phyloP scores from a whole-genome alignment of 1,284 basidiomycete genomes.

The Malassezia caprae region DNA sequence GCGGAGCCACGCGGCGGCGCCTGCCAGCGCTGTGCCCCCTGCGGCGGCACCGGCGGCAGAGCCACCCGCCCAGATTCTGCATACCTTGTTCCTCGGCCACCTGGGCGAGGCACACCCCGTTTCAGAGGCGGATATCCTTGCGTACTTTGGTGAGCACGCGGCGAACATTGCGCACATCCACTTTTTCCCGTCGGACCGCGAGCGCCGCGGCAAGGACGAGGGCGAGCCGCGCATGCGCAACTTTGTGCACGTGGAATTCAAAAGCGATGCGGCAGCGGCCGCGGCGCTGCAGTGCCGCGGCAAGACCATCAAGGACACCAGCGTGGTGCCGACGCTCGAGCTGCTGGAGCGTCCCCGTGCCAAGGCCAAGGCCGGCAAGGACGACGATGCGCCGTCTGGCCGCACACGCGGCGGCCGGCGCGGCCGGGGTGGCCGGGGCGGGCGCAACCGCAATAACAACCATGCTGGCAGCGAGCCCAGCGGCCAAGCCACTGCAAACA shows the following conservation, averaged over 20 bases:
- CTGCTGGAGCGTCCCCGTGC: slow-evolving; percentile 8
- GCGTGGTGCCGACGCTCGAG: slow-evolving; percentile 15
- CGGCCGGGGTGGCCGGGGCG: slow-evolving; percentile 4
- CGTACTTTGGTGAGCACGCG: slow-evolving; percentile 35
- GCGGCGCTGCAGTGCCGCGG: slow-evolving; percentile 12
- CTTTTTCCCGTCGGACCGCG: slow-evolving; percentile 19
- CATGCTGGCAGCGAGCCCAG: background rate
- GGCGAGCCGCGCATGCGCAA: slow-evolving; percentile 12
- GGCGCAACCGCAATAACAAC: background rate
- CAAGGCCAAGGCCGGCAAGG: slow-evolving; percentile 1
- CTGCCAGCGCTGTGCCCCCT: background rate
- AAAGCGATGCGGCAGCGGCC: background rate
- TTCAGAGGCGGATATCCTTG: slow-evolving; percentile 26
- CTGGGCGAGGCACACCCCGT: slow-evolving; percentile 34
- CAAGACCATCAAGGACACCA: slow-evolving; percentile 16
- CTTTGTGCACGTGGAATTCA: slow-evolving; percentile 17
- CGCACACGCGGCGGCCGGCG: slow-evolving; percentile 5
- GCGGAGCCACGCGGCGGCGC: slow-evolving; percentile 11
- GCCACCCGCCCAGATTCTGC: slow-evolving; percentile 2
- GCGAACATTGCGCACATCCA: slow-evolving; percentile 24
- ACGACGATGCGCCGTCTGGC: background rate
- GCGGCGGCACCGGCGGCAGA: slow-evolving; percentile 8
- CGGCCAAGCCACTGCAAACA: background rate
- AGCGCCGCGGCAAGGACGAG: slow-evolving; percentile 7
- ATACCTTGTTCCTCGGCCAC: slow-evolving; percentile 30